Evolutionary conservation across 768 basidiomycete genomes (phyloP), one percentile per base, ranked within the genome.

Genomic region (Termitomyces sp.): DNA sequence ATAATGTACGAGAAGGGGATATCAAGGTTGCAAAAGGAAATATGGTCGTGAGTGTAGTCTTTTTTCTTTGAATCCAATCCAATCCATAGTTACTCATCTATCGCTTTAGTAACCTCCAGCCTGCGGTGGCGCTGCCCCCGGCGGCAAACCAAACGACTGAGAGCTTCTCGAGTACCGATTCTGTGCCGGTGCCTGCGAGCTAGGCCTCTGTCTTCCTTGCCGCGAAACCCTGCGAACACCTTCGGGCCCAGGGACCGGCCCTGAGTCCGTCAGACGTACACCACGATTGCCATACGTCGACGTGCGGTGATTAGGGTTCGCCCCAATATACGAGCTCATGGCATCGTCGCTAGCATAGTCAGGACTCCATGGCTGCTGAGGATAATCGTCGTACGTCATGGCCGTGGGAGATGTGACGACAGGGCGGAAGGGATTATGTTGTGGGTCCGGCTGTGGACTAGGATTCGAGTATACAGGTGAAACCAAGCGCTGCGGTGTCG

Each of bases 221-320:
- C 90, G 75, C 44, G 89, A 81, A 25, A 95, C 89, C 54, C 93
- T 73, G 38, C 92, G 81, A 25, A 94, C 93, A 50, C 88, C 87
- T 16, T 89, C 85, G 9, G 84, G 80, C 33, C 81, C 81, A 38
- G 89, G 86, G 2, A 94, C 89, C 36, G 91, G 92, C 13, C 95
- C 95, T 62, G 82, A 73, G 60, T 98, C 95, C 52, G 81, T 82
- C 53, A 98, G 70, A 42, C 86, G 86, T 45, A 97, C 79, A 22
- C 94, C 92, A 11, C 89, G 81, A 5, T 38, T 38, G 13, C 53
- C 56, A 33, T 47, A 52, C 32, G 29, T 18, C 74, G 59, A 76
- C 77, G 20, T 69, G 66, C 45, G 77, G 75, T 29, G 64, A 76
- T 23, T 65, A 58, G 54, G 70, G 71, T 47, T 67, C 56, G 49